phyloP scores from a whole-genome alignment of 2,329 filamentous ascomycete species.

The Westerdykella aurantiaca region DNA sequence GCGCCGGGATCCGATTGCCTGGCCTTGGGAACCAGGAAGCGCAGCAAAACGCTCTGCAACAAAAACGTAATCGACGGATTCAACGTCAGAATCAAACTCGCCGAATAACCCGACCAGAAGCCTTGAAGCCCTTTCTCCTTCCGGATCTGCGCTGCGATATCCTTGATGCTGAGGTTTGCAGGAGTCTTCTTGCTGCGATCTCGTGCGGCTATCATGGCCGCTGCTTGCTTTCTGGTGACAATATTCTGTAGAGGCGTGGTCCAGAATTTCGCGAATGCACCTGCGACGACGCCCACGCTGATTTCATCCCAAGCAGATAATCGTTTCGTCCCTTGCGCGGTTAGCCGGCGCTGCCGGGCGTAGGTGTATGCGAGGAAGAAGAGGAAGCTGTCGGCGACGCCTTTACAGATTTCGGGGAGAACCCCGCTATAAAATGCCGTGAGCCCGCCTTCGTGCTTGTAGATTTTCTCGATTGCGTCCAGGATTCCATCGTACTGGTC shows the following conservation, averaged over 20 bases:
- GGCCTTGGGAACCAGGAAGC: conserved; percentile 50
- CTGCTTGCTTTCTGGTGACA: conserved; percentile 74
- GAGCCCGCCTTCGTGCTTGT: conserved; percentile 62
- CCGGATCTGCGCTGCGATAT: conserved; percentile 60
- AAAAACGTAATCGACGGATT: conserved; percentile 86
- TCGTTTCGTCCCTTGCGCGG: conserved; percentile 24
- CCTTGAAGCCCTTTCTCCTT: conserved; percentile 65
- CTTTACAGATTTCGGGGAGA: conserved; percentile 41
- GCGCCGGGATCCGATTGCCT: conserved; percentile 51
- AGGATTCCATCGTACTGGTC: conserved; percentile 59
- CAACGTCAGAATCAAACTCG: conserved; percentile 70
- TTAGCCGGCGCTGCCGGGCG: conserved; percentile 43
- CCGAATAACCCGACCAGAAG: conserved; percentile 86
- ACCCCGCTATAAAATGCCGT: conserved; percentile 58
- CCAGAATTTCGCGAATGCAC: conserved; percentile 66
- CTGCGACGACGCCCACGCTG: conserved; percentile 65
- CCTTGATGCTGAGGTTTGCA: conserved; percentile 32
- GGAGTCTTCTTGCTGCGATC: conserved; percentile 30
- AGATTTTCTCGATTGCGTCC: conserved; percentile 68
- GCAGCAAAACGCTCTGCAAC: conserved; percentile 66
- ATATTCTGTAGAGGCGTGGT: conserved; percentile 79
- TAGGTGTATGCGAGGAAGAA: conserved; percentile 79
- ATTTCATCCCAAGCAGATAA: conserved; percentile 67
- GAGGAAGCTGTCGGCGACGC: conserved; percentile 65
- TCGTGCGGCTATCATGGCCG: conserved; percentile 46